Percentiles rank a stretch among this genome's conserved stretches.
phyloP scores from a whole-genome alignment of 2,329 filamentous ascomycete genomes.

The Colletotrichum sansevieriae region DNA sequence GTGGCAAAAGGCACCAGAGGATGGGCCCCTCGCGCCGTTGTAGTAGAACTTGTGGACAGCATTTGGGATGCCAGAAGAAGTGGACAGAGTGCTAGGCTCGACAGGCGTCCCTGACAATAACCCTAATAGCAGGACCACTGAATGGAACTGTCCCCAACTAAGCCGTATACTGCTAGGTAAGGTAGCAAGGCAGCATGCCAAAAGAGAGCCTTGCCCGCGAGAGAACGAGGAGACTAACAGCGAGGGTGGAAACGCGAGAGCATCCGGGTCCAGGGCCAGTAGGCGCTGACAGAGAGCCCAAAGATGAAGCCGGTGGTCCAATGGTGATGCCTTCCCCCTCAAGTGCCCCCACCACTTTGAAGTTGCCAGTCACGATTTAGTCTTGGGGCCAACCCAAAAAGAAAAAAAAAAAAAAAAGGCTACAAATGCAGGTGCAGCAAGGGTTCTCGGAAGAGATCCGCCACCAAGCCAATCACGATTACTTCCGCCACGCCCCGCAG shows the following conservation, averaged over 20 bases:
- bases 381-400: neutral
- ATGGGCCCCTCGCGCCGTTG: conserved; percentile 1
- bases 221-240: neutral
- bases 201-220: neutral
- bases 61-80: neutral
- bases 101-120: too few relatives aligned
- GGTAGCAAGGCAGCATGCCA: neutral
- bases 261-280: conserved; percentile 19
- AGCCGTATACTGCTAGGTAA: neutral
- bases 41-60: neutral
- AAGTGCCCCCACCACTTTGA: conserved; percentile 19
- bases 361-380: conserved; percentile 38
- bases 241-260: neutral
- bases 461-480: conserved; percentile 13
- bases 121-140: too few relatives aligned
- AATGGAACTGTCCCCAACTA: neutral
- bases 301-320: conserved; percentile 34
- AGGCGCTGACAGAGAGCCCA: conserved; percentile 20
- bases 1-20: too few relatives aligned
- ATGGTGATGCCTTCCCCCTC: conserved; percentile 8
- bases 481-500: neutral
- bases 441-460: conserved; percentile 40
- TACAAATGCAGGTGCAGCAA: conserved; percentile 3
- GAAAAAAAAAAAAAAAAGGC: too few relatives aligned
- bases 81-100: neutral